Evolutionary conservation across 768 basidiomycete genomes (phyloP).

Genomic region (Tephrocybe sp.): DNA sequence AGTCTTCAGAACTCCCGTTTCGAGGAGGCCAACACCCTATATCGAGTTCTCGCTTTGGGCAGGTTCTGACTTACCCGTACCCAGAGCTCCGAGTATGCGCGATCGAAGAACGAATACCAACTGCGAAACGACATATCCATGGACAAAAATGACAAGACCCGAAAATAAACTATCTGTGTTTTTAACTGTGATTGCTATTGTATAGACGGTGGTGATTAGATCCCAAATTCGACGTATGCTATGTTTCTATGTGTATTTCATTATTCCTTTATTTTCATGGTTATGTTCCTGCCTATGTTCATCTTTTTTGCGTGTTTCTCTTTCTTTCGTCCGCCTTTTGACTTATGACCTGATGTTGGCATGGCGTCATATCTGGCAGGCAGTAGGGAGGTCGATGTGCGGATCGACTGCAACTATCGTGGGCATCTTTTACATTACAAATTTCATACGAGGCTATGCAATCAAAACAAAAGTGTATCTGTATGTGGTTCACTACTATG

Average conservation of each 20-base stretch:
- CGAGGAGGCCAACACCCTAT: conserved; percentile 74
- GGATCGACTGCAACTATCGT: not conserved
- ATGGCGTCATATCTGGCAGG: not conserved
- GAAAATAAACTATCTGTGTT: conserved; percentile 14
- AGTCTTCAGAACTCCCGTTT: conserved; percentile 68
- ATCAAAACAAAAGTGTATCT: conserved; percentile 12
- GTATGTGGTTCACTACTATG: not conserved
- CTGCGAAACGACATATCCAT: not conserved
- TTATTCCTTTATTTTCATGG: conserved; percentile 3
- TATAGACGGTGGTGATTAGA: conserved; percentile 6
- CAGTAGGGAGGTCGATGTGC: not conserved
- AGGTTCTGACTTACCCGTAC: conserved; percentile 27
- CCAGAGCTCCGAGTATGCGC: not conserved
- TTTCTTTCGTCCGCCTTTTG: not conserved
- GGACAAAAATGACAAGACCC: conserved; percentile 9
- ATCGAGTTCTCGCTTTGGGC: conserved; percentile 56
- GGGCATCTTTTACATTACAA: not conserved
- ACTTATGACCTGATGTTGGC: not conserved
- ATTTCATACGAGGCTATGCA: conserved; percentile 2
- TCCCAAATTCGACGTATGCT: conserved; percentile 13
- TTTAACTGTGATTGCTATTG: conserved; percentile 4
- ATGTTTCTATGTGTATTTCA: conserved; percentile 16
- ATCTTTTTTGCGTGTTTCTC: not conserved
- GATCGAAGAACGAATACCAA: not conserved
- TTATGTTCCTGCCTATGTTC: not conserved